These are phyloP conservation scores for Lentinula novae-zelandiae DNA, from an alignment of 1,284 basidiomycete species.

Conservation along the genomic window DNA sequence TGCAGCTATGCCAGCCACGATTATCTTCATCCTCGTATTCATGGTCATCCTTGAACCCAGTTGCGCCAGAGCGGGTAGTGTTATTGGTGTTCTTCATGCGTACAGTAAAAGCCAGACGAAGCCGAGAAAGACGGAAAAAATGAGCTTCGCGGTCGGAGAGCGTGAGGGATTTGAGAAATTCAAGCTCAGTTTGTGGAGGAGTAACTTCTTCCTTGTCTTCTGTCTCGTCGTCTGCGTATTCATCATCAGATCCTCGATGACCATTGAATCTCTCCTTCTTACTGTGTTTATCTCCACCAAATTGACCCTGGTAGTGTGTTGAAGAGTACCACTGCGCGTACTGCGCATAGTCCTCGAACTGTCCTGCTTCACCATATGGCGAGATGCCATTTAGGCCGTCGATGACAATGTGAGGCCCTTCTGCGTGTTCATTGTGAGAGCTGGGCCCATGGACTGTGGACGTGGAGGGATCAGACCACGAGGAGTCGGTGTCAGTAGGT, in stretches of 20 bases:
- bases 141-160: neutral
- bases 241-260: neutral
- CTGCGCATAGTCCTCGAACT: neutral
- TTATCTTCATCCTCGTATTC: neutral
- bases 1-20: neutral
- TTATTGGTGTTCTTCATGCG: neutral
- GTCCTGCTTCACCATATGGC: neutral
- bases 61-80: no score
- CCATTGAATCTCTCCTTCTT: neutral
- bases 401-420: neutral
- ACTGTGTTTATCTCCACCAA: neutral
- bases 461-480: neutral
- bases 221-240: neutral
- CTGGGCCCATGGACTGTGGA: neutral
- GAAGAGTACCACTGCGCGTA: neutral
- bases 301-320: neutral
- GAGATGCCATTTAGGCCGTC: constrained; percentile 1
- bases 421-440: neutral
- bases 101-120: neutral
- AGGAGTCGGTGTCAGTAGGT: neutral
- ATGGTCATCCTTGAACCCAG: neutral
- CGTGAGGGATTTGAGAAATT: neutral
- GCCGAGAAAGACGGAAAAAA: neutral
- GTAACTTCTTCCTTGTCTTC: neutral
- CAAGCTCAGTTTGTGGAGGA: neutral